phyloP scores from a whole-genome alignment of 345 rosid genomes.

The Acer negundo region DNA sequence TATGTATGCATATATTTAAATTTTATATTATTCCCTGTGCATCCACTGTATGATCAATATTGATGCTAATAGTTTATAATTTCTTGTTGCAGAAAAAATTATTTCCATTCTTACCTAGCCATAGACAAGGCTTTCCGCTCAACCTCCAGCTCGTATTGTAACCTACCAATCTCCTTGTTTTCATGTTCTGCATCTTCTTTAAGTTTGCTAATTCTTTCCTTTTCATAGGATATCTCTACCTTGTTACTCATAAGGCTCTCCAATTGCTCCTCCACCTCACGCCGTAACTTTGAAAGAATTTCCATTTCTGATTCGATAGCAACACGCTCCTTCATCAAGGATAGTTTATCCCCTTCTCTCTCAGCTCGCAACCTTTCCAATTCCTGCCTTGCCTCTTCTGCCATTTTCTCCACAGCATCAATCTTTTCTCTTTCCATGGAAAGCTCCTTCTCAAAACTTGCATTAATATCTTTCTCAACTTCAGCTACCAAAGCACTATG shows the following conservation, averaged over 20 bases:
- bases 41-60: background rate
- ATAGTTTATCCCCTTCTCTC: slow-evolving; percentile 67
- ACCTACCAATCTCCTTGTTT: slow-evolving; percentile 64
- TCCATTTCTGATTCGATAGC: slow-evolving; percentile 85
- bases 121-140: slow-evolving; percentile 82
- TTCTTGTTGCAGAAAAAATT: background rate
- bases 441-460: slow-evolving; percentile 76
- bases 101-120: slow-evolving; percentile 66
- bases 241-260: slow-evolving; percentile 64
- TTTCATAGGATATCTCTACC: slow-evolving; percentile 77
- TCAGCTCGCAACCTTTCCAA: slow-evolving; percentile 62
- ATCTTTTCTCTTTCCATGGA: slow-evolving; percentile 66
- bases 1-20: background rate
- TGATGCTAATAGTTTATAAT: slow-evolving; percentile 2
- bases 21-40: background rate
- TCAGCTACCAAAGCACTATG: slow-evolving; percentile 79
- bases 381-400: slow-evolving; percentile 77
- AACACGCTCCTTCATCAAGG: slow-evolving; percentile 66
- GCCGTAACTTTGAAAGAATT: slow-evolving; percentile 60
- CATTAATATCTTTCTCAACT: slow-evolving; percentile 80
- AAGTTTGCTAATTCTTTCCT: slow-evolving; percentile 66
- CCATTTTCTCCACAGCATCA: slow-evolving; percentile 72
- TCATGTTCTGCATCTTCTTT: slow-evolving; percentile 67
- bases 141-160: slow-evolving; percentile 79
- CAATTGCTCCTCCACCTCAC: slow-evolving; percentile 77